phyloP scores from a whole-genome alignment of 2,329 filamentous ascomycete species.

The Aspergillus caelatus region DNA sequence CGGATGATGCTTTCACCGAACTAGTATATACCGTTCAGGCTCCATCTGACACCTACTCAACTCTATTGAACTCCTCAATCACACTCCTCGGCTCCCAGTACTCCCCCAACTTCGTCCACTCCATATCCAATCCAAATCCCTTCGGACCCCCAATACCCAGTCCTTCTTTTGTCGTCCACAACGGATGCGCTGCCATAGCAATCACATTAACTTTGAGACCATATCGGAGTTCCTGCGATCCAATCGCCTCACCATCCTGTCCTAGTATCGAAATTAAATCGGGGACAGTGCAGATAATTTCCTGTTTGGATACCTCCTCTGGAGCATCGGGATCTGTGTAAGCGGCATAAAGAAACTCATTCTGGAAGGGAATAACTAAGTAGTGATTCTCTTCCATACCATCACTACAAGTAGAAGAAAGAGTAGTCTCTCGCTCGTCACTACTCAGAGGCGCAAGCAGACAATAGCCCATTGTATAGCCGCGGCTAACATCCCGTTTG shows the following conservation, averaged over 20 bases:
- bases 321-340: conserved; percentile 16
- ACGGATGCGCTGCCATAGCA: conserved; percentile 52
- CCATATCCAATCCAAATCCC: conserved; percentile 36
- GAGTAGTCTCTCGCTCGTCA: conserved; percentile 23
- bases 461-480: conserved; percentile 42
- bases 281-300: conserved; percentile 33
- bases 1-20: not conserved
- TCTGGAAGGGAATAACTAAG: conserved; percentile 30
- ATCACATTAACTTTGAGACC: conserved; percentile 56
- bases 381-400: not conserved
- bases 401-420: not conserved
- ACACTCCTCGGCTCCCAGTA: conserved; percentile 25
- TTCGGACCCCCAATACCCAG: conserved; percentile 45
- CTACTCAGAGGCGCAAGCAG: conserved; percentile 30
- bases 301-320: conserved; percentile 1
- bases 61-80: conserved; percentile 7
- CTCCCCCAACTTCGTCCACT: conserved; percentile 24
- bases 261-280: conserved; percentile 44
- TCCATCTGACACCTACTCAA: not conserved
- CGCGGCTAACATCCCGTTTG: conserved; percentile 39
- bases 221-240: conserved; percentile 55
- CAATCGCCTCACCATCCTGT: conserved; percentile 54
- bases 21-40: not conserved
- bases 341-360: conserved; percentile 33
- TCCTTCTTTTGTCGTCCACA: conserved; percentile 50